These are phyloP conservation scores for Wickerhamiella kurtzmanii DNA, from an alignment of 805 yeast species.

Conservation along the genomic window DNA sequence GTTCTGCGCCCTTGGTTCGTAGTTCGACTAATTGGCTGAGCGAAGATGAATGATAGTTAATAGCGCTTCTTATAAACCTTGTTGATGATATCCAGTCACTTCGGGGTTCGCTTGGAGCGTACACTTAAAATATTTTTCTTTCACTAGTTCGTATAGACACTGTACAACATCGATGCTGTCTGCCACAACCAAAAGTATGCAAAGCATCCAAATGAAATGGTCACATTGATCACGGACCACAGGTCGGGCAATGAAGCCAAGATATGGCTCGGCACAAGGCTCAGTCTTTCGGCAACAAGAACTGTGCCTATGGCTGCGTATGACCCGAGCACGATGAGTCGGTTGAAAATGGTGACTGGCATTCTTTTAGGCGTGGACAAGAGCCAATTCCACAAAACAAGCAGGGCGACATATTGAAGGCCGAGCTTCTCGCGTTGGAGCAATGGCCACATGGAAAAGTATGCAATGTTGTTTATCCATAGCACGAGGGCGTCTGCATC, in stretches of 20 bases:
- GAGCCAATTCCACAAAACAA: constrained; percentile 64
- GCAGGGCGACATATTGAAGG: constrained; percentile 55
- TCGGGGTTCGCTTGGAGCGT: background rate
- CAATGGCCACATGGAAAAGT: constrained; percentile 81
- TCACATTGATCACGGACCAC: constrained; percentile 66
- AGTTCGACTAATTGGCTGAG: constrained; percentile 1
- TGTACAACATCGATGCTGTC: constrained; percentile 9
- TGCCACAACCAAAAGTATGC: constrained; percentile 72
- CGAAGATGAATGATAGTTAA: background rate
- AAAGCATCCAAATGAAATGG: constrained; percentile 66
- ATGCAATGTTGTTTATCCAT: constrained; percentile 77
- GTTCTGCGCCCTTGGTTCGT: background rate
- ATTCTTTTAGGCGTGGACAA: constrained; percentile 1
- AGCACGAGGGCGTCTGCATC: constrained; percentile 57
- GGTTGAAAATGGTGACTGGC: constrained; percentile 40
- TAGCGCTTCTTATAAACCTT: background rate
- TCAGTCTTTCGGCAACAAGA: constrained; percentile 40
- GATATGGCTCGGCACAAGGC: constrained; percentile 35
- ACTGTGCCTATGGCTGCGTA: constrained; percentile 38
- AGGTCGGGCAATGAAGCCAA: constrained; percentile 54
- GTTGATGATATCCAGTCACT: too few species aligned
- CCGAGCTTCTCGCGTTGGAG: constrained; percentile 59
- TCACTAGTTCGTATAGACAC: background rate
- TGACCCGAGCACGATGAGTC: constrained; percentile 36
- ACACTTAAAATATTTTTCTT: background rate